Conservation (phyloP, 1,139 yeast genomes). For the Suhomyces panamericanus region DNA sequence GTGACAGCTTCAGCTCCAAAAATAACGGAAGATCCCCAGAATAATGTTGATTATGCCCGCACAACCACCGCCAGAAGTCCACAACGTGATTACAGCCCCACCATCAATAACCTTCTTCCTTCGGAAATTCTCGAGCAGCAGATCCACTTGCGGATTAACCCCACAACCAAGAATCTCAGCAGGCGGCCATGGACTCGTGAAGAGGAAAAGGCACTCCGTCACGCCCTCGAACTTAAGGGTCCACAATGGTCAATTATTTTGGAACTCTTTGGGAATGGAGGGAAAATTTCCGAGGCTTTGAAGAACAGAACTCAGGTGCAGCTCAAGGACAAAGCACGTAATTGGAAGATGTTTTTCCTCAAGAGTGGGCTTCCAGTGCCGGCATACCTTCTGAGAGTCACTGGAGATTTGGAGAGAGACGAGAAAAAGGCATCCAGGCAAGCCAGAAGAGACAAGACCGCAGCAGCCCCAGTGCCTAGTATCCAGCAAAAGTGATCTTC, state of each 20-base stretch:
- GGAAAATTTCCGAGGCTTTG: constrained; percentile 75
- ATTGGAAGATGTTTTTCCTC: constrained; percentile 84
- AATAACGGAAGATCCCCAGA: background rate
- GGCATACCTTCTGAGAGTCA: constrained; percentile 72
- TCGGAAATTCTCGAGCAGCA: constrained; percentile 51
- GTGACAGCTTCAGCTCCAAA: background rate
- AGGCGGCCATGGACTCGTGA: constrained; percentile 84
- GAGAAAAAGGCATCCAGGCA: constrained; percentile 31
- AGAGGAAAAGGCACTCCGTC: constrained; percentile 82
- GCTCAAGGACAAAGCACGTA: constrained; percentile 91
- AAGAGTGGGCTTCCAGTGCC: constrained; percentile 76
- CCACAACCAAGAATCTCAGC: constrained; percentile 31
- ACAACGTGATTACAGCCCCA: background rate
- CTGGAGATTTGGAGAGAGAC: constrained; percentile 76
- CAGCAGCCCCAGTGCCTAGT: constrained; percentile 43
- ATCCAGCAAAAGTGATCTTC: constrained; percentile 13
- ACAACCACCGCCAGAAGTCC: background rate
- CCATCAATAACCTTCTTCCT: constrained; percentile 37
- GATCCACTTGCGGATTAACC: constrained; percentile 39
- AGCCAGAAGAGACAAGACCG: constrained; percentile 37
- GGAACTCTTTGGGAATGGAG: constrained; percentile 90
- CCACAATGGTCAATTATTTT: constrained; percentile 92
- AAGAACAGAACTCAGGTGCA: constrained; percentile 89
- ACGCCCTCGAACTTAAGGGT: constrained; percentile 81
- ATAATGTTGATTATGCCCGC: background rate